Evolutionary conservation across 2,329 filamentous ascomycete genomes (phyloP).

Genomic region (Penicillium sp.): DNA sequence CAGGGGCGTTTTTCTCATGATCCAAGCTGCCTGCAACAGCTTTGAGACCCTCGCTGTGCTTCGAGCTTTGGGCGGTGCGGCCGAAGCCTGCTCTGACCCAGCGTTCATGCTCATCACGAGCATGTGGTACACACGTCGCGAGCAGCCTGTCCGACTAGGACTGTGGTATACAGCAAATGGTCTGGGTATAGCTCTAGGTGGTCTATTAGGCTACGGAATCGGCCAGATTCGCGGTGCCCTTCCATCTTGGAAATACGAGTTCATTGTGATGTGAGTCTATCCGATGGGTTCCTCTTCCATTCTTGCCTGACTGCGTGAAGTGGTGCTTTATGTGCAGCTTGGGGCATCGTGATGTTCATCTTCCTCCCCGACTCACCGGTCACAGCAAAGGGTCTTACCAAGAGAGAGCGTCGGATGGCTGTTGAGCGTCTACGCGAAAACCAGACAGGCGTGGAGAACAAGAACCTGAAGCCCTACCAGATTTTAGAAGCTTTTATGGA

Average conservation of each 20-base stretch:
- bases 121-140: slow-evolving; percentile 66
- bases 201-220: slow-evolving; percentile 60
- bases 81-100: slow-evolving; percentile 61
- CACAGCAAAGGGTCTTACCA: slow-evolving; percentile 54
- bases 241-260: slow-evolving; percentile 67
- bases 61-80: slow-evolving; percentile 58
- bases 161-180: slow-evolving; percentile 64
- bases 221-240: slow-evolving; percentile 61
- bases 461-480: slow-evolving; percentile 57
- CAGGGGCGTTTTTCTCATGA: slow-evolving; percentile 53
- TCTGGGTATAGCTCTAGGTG: slow-evolving; percentile 60
- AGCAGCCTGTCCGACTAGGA: slow-evolving; percentile 64
- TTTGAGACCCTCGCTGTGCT: slow-evolving; percentile 59
- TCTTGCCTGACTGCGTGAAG: slow-evolving; percentile 19
- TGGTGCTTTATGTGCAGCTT: slow-evolving; percentile 57
- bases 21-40: slow-evolving; percentile 56
- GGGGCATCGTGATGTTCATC: slow-evolving; percentile 61
- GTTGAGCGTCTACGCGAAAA: slow-evolving; percentile 59
- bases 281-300: not conserved
- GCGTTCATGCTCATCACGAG: slow-evolving; percentile 65
- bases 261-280: slow-evolving; percentile 58
- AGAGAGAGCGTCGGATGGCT: slow-evolving; percentile 56
- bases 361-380: slow-evolving; percentile 61
- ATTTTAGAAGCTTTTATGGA: slow-evolving; percentile 59
- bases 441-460: slow-evolving; percentile 63